Evolutionary conservation across 768 basidiomycete genomes (phyloP).

Genomic region (Kwoniella dejecticola): DNA sequence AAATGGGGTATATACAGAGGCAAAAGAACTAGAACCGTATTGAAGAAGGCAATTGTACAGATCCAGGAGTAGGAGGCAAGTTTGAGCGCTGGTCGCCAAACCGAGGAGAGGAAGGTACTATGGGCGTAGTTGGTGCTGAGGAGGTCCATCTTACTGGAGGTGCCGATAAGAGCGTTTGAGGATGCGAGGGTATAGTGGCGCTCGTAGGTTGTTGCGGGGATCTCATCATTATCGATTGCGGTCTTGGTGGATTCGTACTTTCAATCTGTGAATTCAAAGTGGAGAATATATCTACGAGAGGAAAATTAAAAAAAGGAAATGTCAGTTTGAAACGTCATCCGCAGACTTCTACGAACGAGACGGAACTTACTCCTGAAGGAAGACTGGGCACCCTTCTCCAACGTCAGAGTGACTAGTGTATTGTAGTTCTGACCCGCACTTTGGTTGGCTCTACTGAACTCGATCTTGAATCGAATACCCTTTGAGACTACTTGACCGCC

Average conservation of each 20-base stretch:
- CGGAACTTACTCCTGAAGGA: constrained; percentile 66
- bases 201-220: constrained; percentile 10
- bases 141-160: constrained; percentile 32
- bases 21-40: constrained; percentile 32
- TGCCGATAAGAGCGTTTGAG: constrained; percentile 31
- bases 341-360: neutral
- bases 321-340: neutral
- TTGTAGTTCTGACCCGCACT: constrained; percentile 58
- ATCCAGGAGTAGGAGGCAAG: constrained; percentile 21
- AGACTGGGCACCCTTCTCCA: constrained; percentile 84
- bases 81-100: constrained; percentile 16
- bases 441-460: constrained; percentile 61
- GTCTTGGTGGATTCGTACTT: constrained; percentile 7
- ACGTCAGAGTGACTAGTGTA: constrained; percentile 67
- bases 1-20: neutral
- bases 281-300: constrained; percentile 25
- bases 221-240: constrained; percentile 11
- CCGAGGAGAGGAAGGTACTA: constrained; percentile 28
- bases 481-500: constrained; percentile 65
- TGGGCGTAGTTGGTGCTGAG: constrained; percentile 37
- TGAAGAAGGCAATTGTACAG: constrained; percentile 29
- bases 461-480: constrained; percentile 78
- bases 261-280: constrained; percentile 29
- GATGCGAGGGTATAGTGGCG: constrained; percentile 18
- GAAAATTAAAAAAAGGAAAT: neutral